These are phyloP conservation scores for Magnusiomyces tetraspermus DNA, from an alignment of 1,139 yeast species.

Conservation along the genomic window DNA sequence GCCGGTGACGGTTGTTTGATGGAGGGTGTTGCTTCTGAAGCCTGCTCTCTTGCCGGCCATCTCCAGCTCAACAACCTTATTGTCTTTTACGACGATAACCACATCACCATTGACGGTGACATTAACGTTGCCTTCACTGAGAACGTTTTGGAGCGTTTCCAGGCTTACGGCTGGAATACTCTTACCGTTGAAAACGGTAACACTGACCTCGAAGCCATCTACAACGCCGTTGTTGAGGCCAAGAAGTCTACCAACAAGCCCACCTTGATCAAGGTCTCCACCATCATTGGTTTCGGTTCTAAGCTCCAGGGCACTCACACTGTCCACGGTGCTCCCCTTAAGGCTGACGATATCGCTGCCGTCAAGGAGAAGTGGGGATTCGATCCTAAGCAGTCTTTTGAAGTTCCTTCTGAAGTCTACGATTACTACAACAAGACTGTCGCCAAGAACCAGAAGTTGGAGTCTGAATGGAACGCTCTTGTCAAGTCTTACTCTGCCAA, in stretches of 20 bases:
- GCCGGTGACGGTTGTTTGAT: constrained; percentile 97
- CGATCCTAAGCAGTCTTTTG: constrained; percentile 74
- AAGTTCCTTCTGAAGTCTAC: constrained; percentile 75
- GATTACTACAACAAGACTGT: constrained; percentile 55
- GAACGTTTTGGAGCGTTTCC: constrained; percentile 77
- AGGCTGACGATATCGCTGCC: constrained; percentile 86
- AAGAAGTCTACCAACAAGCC: constrained; percentile 59
- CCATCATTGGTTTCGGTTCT: constrained; percentile 95
- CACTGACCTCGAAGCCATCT: constrained; percentile 62
- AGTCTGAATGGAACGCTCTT: constrained; percentile 64
- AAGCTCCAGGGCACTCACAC: constrained; percentile 75
- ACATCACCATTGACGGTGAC: constrained; percentile 93
- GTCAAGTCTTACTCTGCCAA: constrained; percentile 54
- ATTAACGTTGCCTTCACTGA: constrained; percentile 91
- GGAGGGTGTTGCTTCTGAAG: constrained; percentile 98
- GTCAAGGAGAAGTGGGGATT: constrained; percentile 80
- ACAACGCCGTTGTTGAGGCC: constrained; percentile 54
- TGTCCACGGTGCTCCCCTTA: constrained; percentile 96
- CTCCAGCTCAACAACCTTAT: constrained; percentile 88
- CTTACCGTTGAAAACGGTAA: constrained; percentile 73
- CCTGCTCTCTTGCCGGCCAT: constrained; percentile 94
- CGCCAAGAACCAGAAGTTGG: constrained; percentile 52
- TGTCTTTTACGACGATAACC: constrained; percentile 95
- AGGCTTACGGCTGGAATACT: constrained; percentile 93
- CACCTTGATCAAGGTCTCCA: constrained; percentile 77